Conservation (phyloP, 495 filamentous ascomycete genomes). For the Penicillium parvum region DNA sequence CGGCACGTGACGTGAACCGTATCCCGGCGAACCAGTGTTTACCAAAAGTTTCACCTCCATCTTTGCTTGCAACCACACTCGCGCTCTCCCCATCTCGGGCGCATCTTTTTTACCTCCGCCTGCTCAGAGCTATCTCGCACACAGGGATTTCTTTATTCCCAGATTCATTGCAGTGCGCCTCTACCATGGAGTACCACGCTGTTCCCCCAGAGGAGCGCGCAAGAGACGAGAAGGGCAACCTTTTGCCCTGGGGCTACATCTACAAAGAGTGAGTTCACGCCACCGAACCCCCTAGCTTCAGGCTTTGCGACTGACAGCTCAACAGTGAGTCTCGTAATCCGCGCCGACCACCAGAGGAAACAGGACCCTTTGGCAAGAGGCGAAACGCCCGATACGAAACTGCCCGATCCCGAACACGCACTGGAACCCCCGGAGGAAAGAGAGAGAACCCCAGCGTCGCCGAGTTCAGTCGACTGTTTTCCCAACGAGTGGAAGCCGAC, state of each 20-base stretch:
- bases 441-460: constrained; percentile 55
- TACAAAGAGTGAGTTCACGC: constrained; percentile 51
- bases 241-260: constrained; percentile 58
- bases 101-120: neutral
- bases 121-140: too few species aligned
- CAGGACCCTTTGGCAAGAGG: constrained; percentile 58
- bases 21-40: constrained; percentile 27
- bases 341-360: constrained; percentile 54
- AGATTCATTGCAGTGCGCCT: neutral
- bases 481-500: constrained; percentile 42
- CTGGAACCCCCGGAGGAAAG: constrained; percentile 55
- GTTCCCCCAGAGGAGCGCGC: constrained; percentile 63
- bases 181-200: constrained; percentile 58
- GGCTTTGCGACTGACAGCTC: constrained; percentile 1
- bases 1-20: constrained; percentile 27
- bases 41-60: constrained; percentile 19
- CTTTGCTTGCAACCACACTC: constrained; percentile 1
- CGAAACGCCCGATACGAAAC: constrained; percentile 48
- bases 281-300: too few species aligned
- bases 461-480: constrained; percentile 46
- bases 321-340: constrained; percentile 43
- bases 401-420: constrained; percentile 53
- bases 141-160: neutral
- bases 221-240: constrained; percentile 54
- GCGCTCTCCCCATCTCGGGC: constrained; percentile 2